Evolutionary conservation across 257 asterid species (phyloP).

Genomic region (Solanum tarijense): DNA sequence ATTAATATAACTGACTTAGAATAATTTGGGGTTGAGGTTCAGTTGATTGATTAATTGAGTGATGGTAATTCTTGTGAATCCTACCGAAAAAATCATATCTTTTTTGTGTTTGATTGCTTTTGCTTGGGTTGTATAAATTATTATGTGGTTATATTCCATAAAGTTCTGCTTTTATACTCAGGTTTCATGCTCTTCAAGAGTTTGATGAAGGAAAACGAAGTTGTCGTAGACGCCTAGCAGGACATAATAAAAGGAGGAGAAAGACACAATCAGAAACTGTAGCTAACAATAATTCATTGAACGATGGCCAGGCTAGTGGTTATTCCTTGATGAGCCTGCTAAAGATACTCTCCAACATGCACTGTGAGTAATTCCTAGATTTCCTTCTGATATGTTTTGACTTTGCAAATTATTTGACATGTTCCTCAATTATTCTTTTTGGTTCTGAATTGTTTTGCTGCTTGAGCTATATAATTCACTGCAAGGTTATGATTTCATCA

Average conservation of each 20-base stretch:
- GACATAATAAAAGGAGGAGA: slow-evolving; percentile 80
- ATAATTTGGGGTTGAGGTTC: background rate
- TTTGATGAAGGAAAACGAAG: slow-evolving; percentile 82
- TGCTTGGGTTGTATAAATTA: background rate
- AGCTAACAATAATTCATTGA: slow-evolving; percentile 21
- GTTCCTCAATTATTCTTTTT: background rate
- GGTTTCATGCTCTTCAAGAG: slow-evolving; percentile 82
- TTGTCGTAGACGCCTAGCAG: slow-evolving; percentile 72
- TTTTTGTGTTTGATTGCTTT: background rate
- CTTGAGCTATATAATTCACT: background rate
- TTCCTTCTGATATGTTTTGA: background rate
- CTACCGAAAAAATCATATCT: background rate
- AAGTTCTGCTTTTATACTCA: slow-evolving; percentile 4
- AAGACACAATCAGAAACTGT: slow-evolving; percentile 48
- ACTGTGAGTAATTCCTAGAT: slow-evolving; percentile 39
- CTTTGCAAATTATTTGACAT: background rate
- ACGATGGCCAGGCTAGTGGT: slow-evolving; percentile 49
- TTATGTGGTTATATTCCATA: background rate
- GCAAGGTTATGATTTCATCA: slow-evolving; percentile 5
- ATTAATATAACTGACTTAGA: background rate
- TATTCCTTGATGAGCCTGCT: slow-evolving; percentile 57
- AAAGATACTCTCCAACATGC: slow-evolving; percentile 66
- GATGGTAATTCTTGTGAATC: background rate
- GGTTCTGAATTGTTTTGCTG: background rate
- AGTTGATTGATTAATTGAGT: background rate